These are phyloP conservation scores for Argentina anserina DNA, from an alignment of 306 rosid genomes.

Conservation along the genomic window DNA sequence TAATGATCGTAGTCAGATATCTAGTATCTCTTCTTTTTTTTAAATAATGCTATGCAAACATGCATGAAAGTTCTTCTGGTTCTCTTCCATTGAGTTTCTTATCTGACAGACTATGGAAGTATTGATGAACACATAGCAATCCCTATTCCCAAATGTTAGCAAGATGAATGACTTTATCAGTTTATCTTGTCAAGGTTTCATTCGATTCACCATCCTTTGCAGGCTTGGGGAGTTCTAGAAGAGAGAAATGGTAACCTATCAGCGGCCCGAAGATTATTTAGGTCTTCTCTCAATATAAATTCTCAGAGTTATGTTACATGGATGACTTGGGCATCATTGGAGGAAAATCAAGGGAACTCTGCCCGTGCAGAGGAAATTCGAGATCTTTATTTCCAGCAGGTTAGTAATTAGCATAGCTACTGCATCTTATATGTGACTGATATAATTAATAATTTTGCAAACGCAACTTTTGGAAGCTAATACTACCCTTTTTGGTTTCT, in stretches of 20 bases:
- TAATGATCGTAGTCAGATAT: slow-evolving; percentile 18
- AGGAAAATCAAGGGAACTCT: slow-evolving; percentile 89
- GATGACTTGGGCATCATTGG: slow-evolving; percentile 98
- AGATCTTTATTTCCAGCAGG: slow-evolving; percentile 90
- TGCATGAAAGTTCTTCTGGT: background rate
- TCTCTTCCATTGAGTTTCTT: background rate
- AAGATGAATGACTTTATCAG: background rate
- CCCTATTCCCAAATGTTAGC: background rate
- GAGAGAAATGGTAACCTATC: slow-evolving; percentile 73
- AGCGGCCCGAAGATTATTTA: slow-evolving; percentile 76
- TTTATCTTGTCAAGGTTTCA: background rate
- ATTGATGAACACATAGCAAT: background rate
- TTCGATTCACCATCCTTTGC: slow-evolving; percentile 11
- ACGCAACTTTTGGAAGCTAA: background rate
- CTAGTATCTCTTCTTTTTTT: background rate
- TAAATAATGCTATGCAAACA: background rate
- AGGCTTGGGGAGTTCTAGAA: slow-evolving; percentile 99
- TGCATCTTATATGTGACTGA: background rate
- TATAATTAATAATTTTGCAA: background rate
- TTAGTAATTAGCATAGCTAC: slow-evolving; percentile 21
- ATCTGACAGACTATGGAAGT: background rate
- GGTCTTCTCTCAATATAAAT: slow-evolving; percentile 73
- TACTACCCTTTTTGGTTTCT: slow-evolving; percentile 13
- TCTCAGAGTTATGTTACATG: slow-evolving; percentile 95
- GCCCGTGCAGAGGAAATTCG: slow-evolving; percentile 93